phyloP scores from a whole-genome alignment of 352 stramenopile genomes.

The Phytophthora macrochlamydospora region DNA sequence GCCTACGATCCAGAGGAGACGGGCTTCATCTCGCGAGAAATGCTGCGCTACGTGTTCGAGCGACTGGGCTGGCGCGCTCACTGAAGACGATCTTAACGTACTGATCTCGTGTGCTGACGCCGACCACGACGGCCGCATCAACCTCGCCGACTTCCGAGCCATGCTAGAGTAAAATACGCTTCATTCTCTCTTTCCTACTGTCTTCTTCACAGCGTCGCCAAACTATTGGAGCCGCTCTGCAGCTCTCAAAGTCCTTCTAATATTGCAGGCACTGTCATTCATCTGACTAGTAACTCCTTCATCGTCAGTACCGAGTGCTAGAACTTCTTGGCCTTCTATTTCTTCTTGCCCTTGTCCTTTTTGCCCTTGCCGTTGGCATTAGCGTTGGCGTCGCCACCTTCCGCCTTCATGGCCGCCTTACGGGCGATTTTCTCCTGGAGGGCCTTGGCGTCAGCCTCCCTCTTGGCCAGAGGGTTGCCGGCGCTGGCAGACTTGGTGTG shows the following conservation, averaged over 20 bases:
- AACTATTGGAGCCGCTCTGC: background rate
- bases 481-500: conserved; percentile 40
- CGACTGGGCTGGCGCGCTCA: conserved; percentile 77
- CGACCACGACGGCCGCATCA: conserved; percentile 84
- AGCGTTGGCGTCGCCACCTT: conserved; percentile 34
- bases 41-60: conserved; percentile 87
- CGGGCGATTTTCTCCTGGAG: conserved; percentile 84
- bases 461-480: conserved; percentile 64
- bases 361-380: conserved; percentile 37
- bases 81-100: conserved; percentile 83
- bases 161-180: conserved; percentile 55
- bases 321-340: conserved; percentile 19
- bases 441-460: conserved; percentile 77
- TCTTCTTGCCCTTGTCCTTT: conserved; percentile 41
- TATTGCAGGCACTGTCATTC: background rate
- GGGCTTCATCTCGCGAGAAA: conserved; percentile 80
- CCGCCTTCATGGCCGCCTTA: conserved; percentile 70
- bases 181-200: conserved; percentile 25
- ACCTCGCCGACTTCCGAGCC: conserved; percentile 79
- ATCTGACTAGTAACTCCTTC: background rate
- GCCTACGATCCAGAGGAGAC: conserved; percentile 90
- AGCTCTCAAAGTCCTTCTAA: conserved; percentile 11
- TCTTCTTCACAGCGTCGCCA: background rate
- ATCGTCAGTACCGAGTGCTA: background rate
- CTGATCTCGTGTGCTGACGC: conserved; percentile 87